These are phyloP conservation scores for Torulaspora gathmanii DNA, from an alignment of 805 yeast species.

Conservation along the genomic window DNA sequence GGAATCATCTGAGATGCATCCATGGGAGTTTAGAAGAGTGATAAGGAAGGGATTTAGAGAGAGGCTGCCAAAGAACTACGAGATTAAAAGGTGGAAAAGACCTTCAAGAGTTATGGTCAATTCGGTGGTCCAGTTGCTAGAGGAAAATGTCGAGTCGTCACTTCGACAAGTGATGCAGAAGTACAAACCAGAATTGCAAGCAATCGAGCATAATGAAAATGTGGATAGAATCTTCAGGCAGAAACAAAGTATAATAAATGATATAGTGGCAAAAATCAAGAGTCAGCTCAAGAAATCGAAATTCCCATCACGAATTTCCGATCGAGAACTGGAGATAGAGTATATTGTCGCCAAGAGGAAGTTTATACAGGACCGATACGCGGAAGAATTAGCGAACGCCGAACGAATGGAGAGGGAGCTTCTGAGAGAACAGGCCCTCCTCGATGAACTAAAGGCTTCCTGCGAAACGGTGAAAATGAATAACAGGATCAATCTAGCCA, in stretches of 20 bases:
- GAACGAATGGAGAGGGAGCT: constrained; percentile 27
- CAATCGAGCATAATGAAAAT: constrained; percentile 14
- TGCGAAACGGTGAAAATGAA: constrained; percentile 9
- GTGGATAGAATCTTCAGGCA: constrained; percentile 16
- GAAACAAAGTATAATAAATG: constrained; percentile 23
- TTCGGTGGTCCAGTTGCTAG: constrained; percentile 23
- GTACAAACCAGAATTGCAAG: constrained; percentile 21
- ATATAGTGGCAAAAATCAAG: constrained; percentile 25
- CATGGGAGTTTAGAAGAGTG: constrained; percentile 30
- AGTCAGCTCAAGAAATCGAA: constrained; percentile 19
- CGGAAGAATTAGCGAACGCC: constrained; percentile 22
- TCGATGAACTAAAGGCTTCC: constrained; percentile 16
- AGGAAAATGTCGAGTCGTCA: constrained; percentile 24
- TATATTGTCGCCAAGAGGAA: constrained; percentile 31
- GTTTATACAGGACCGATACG: constrained; percentile 26
- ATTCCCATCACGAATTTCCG: constrained; percentile 27
- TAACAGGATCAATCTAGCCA: constrained; percentile 18
- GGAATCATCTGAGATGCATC: constrained; percentile 5
- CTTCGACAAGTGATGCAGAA: constrained; percentile 24
- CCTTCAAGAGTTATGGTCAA: constrained; percentile 19
- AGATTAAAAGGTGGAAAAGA: constrained; percentile 25
- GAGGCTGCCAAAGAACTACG: constrained; percentile 19
- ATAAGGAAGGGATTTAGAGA: constrained; percentile 21
- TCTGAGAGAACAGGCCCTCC: constrained; percentile 18
- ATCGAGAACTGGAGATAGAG: constrained; percentile 30